phyloP scores from a whole-genome alignment of 768 basidiomycete species.

The Leccinum subtestaceum region DNA sequence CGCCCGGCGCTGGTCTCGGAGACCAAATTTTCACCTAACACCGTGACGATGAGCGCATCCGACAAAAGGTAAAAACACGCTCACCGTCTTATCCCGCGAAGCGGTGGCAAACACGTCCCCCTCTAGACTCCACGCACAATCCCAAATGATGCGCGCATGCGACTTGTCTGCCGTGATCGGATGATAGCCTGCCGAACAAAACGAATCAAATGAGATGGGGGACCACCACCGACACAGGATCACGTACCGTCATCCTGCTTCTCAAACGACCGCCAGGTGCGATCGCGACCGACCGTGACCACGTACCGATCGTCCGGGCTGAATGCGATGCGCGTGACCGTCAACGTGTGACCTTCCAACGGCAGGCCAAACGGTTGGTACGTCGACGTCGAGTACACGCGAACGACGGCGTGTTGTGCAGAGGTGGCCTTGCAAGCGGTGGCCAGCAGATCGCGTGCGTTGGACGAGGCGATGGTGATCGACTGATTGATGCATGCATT shows the following conservation, averaged over 20 bases:
- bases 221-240: not conserved
- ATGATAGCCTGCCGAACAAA: constrained; percentile 47
- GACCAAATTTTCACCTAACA: constrained; percentile 84
- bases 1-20: constrained; percentile 29
- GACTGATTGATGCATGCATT: constrained; percentile 45
- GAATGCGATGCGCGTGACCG: constrained; percentile 88
- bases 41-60: not conserved
- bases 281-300: constrained; percentile 85
- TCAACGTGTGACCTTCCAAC: constrained; percentile 80
- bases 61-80: constrained; percentile 11
- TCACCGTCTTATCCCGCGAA: constrained; percentile 90
- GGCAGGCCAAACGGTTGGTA: constrained; percentile 73
- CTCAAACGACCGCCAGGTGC: constrained; percentile 85
- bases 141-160: constrained; percentile 94
- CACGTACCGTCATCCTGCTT: constrained; percentile 41
- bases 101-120: constrained; percentile 86
- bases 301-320: constrained; percentile 79
- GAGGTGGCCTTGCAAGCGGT: constrained; percentile 89
- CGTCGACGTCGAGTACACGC: constrained; percentile 69
- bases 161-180: constrained; percentile 74
- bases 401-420: constrained; percentile 85
- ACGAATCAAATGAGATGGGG: not conserved
- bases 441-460: constrained; percentile 66
- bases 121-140: constrained; percentile 82
- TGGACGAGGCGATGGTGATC: constrained; percentile 76